phyloP scores from a whole-genome alignment of 495 filamentous ascomycete species.

The Penicillium angulare region DNA sequence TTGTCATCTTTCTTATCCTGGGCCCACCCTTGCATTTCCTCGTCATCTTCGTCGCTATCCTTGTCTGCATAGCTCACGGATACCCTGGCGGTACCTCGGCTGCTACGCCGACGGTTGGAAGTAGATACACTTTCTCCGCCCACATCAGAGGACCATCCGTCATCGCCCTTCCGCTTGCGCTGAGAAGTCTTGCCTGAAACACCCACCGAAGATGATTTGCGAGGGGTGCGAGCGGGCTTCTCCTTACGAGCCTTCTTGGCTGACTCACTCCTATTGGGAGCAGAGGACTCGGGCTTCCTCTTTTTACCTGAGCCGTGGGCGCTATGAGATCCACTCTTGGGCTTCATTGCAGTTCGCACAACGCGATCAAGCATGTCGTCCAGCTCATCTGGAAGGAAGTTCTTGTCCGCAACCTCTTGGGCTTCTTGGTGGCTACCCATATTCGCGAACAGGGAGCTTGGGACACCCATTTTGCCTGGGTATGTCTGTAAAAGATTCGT shows the following conservation, averaged over 20 bases:
- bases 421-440: constrained; percentile 75
- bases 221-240: constrained; percentile 27
- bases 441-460: constrained; percentile 70
- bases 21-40: constrained; percentile 49
- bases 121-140: constrained; percentile 22
- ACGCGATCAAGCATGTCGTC: constrained; percentile 74
- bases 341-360: constrained; percentile 46
- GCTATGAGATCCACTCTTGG: constrained; percentile 32
- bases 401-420: constrained; percentile 78
- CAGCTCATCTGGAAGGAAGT: constrained; percentile 77
- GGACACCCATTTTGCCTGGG: constrained; percentile 77
- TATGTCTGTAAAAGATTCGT: constrained; percentile 77
- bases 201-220: constrained; percentile 37
- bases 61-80: constrained; percentile 54
- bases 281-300: constrained; percentile 45
- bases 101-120: constrained; percentile 41
- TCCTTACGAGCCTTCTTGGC: constrained; percentile 48
- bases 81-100: constrained; percentile 30
- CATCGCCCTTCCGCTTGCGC: constrained; percentile 42
- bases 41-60: constrained; percentile 53
- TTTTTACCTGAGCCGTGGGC: constrained; percentile 36
- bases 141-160: constrained; percentile 44
- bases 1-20: constrained; percentile 16
- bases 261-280: constrained; percentile 28
- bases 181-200: constrained; percentile 42